Conservation (phyloP, 169 alveolate species). For the Cryptosporidium xiaoi region DNA sequence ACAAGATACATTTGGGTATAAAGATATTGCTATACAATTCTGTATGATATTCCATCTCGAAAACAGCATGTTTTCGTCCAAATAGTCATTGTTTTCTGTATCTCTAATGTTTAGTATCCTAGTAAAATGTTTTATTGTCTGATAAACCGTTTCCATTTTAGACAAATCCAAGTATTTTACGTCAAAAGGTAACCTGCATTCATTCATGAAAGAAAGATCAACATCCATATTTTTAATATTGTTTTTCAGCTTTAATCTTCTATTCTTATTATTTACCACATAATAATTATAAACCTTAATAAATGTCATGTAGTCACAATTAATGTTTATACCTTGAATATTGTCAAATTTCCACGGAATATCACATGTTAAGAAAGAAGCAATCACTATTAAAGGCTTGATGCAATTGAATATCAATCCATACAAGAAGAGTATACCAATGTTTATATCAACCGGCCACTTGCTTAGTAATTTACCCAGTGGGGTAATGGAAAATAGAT, state of each 20-base stretch:
- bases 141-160: conserved; percentile 57
- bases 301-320: conserved; percentile 62
- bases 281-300: conserved; percentile 49
- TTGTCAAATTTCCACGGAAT: conserved; percentile 62
- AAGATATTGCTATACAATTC: conserved; percentile 48
- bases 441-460: conserved; percentile 75
- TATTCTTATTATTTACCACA: not conserved
- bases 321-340: conserved; percentile 8
- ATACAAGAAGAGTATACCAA: conserved; percentile 68
- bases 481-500: conserved; percentile 61
- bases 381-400: conserved; percentile 50
- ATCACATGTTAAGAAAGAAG: conserved; percentile 72
- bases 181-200: conserved; percentile 42
- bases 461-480: conserved; percentile 62
- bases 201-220: not conserved
- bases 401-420: conserved; percentile 69
- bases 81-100: not conserved
- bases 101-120: conserved; percentile 16
- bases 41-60: conserved; percentile 58
- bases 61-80: conserved; percentile 27
- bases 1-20: conserved; percentile 54
- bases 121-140: conserved; percentile 38
- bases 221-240: not conserved
- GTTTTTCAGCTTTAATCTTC: not conserved
- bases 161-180: conserved; percentile 24